Conservation (phyloP, 2,329 filamentous ascomycete species). For the Pseudocercospora vitis region DNA sequence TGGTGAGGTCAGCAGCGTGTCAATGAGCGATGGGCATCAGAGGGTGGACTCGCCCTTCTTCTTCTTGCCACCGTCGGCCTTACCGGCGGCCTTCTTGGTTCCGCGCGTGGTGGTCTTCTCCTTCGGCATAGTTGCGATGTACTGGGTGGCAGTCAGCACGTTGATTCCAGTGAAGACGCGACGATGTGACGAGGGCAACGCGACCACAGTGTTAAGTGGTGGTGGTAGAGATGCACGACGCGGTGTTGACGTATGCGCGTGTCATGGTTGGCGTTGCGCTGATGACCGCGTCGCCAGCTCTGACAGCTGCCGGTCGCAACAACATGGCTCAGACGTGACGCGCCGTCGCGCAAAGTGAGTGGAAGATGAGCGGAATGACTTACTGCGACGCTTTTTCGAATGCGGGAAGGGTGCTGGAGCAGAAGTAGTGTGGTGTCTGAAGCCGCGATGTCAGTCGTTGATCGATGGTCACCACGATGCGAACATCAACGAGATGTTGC, state of each 20-base stretch:
- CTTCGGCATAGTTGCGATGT: slow-evolving; percentile 62
- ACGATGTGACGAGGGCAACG: slow-evolving; percentile 10
- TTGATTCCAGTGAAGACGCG: slow-evolving; percentile 1
- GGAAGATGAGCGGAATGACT: slow-evolving; percentile 18
- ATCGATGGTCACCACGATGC: slow-evolving; percentile 10
- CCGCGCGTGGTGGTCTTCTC: slow-evolving; percentile 63
- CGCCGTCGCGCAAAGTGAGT: slow-evolving; percentile 7
- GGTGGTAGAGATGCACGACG: slow-evolving; percentile 15
- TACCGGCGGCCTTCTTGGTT: slow-evolving; percentile 48
- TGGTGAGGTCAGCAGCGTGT: slow-evolving; percentile 22
- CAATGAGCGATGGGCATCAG: slow-evolving; percentile 7
- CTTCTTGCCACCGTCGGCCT: slow-evolving; percentile 59
- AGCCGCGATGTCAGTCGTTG: slow-evolving; percentile 10
- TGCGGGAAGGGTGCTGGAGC: slow-evolving; percentile 4
- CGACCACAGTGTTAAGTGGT: slow-evolving; percentile 11
- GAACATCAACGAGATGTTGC: slow-evolving; percentile 15
- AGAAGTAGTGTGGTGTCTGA: slow-evolving; percentile 13
- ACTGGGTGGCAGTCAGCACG: slow-evolving; percentile 16
- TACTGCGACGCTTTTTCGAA: slow-evolving; percentile 21
- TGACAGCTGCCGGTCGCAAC: slow-evolving; percentile 28
- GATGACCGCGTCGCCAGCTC: slow-evolving; percentile 12
- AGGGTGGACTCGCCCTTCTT: slow-evolving; percentile 63
- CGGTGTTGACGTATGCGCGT: slow-evolving; percentile 17
- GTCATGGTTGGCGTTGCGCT: slow-evolving; percentile 16
- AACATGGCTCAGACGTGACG: slow-evolving; percentile 26